A percentile compares a stretch with the other conserved stretches of the same genome.
These are phyloP conservation scores for Ophiosphaerella korrae DNA, from an alignment of 2,329 filamentous ascomycete genomes.

Conservation along the genomic window DNA sequence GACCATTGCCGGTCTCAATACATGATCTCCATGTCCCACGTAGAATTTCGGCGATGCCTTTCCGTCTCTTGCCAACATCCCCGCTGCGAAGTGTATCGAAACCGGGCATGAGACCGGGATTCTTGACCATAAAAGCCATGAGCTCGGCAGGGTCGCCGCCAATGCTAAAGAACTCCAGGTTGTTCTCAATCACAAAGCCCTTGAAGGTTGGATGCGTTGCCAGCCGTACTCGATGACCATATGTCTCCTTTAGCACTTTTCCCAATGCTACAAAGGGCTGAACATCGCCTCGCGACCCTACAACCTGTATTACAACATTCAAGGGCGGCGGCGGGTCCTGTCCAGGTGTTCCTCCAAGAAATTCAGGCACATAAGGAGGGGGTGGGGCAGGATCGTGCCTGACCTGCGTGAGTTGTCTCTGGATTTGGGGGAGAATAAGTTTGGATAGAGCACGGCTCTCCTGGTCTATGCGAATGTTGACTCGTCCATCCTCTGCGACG, in stretches of 20 bases:
- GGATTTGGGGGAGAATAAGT: conserved; percentile 46
- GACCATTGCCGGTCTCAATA: conserved; percentile 75
- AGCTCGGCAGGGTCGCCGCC: conserved; percentile 56
- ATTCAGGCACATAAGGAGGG: conserved; percentile 74
- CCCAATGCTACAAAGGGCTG: conserved; percentile 58
- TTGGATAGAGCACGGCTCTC: conserved; percentile 43
- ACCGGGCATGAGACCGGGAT: conserved; percentile 83
- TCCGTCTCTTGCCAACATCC: conserved; percentile 75
- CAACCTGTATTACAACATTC: conserved; percentile 57
- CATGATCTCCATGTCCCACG: conserved; percentile 86
- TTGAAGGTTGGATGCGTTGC: conserved; percentile 57
- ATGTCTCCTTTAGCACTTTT: conserved; percentile 56
- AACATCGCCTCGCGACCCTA: conserved; percentile 56
- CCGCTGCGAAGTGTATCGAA: conserved; percentile 77
- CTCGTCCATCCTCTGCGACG: conserved; percentile 46
- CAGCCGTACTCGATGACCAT: conserved; percentile 54
- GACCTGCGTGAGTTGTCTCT: conserved; percentile 45
- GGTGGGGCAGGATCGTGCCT: conserved; percentile 62
- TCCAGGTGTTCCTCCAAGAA: conserved; percentile 67
- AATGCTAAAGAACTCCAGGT: conserved; percentile 58
- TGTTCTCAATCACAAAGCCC: conserved; percentile 56
- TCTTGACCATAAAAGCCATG: conserved; percentile 86
- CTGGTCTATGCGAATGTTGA: conserved; percentile 50
- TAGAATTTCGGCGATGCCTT: conserved; percentile 79
- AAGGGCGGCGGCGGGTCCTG: conserved; percentile 57